Evolutionary conservation across 371 early-diverging fungal species (phyloP).

Genomic region (Apophysomyces elegans): DNA sequence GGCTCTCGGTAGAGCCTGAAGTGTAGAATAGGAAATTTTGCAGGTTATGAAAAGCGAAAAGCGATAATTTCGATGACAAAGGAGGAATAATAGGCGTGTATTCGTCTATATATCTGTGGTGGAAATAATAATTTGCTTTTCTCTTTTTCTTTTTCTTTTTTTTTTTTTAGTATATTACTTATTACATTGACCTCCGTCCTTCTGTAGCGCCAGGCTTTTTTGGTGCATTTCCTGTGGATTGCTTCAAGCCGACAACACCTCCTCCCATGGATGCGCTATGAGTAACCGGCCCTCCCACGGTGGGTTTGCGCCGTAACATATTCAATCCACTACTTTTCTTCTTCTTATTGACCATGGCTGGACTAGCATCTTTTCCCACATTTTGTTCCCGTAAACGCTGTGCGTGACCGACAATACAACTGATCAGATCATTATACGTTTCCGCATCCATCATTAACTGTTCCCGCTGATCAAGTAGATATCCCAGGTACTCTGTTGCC

Average conservation of each 20-base stretch:
- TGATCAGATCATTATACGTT: slow-evolving; percentile 87
- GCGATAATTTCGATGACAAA: too few relatives aligned
- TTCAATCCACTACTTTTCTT: slow-evolving; percentile 39
- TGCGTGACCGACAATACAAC: slow-evolving; percentile 75
- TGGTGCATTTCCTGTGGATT: slow-evolving; percentile 18
- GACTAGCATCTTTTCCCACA: slow-evolving; percentile 49
- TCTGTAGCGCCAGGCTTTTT: slow-evolving; percentile 14
- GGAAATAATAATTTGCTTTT: too few relatives aligned
- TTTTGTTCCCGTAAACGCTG: slow-evolving; percentile 57
- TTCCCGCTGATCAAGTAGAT: slow-evolving; percentile 81
- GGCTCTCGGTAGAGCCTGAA: neutral
- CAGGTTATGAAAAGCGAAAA: too few relatives aligned
- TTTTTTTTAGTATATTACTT: neutral
- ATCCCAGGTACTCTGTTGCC: slow-evolving; percentile 65
- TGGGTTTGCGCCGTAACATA: slow-evolving; percentile 39
- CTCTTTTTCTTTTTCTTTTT: neutral
- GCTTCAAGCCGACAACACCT: slow-evolving; percentile 52
- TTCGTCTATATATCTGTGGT: too few relatives aligned
- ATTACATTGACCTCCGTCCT: slow-evolving; percentile 30
- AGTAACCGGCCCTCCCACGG: slow-evolving; percentile 15
- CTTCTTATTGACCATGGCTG: slow-evolving; percentile 54
- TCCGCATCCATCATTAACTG: slow-evolving; percentile 88
- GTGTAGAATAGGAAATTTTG: neutral
- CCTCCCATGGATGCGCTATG: slow-evolving; percentile 52
- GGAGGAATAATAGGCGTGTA: too few relatives aligned